These are phyloP conservation scores for Colletotrichum sp. DNA, from an alignment of 2,329 filamentous ascomycete species.

Conservation along the genomic window DNA sequence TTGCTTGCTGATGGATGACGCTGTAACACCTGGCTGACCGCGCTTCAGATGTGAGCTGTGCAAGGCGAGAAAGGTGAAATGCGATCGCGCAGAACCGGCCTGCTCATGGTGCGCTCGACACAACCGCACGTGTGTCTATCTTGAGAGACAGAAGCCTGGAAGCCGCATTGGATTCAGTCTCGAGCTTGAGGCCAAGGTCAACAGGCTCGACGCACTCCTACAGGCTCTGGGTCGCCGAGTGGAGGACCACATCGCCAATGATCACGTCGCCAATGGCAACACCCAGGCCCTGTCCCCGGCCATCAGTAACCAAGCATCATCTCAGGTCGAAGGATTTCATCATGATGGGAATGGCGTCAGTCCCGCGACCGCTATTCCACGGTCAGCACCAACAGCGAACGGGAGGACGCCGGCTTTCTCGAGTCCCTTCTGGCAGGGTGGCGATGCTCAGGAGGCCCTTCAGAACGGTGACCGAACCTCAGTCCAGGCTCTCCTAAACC, in stretches of 20 bases:
- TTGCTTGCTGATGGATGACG: not conserved
- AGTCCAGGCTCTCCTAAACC: slow-evolving; percentile 23
- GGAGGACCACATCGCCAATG: slow-evolving; percentile 44
- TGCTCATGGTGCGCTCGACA: slow-evolving; percentile 76
- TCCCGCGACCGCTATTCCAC: slow-evolving; percentile 21
- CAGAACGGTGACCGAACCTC: slow-evolving; percentile 23
- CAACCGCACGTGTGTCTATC: slow-evolving; percentile 70
- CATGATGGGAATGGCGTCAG: slow-evolving; percentile 25
- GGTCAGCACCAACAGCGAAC: slow-evolving; percentile 26
- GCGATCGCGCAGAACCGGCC: slow-evolving; percentile 60
- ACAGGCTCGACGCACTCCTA: slow-evolving; percentile 53
- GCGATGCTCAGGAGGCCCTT: slow-evolving; percentile 33
- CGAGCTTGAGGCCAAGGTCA: slow-evolving; percentile 62
- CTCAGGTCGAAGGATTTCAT: slow-evolving; percentile 31
- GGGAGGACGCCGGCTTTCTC: slow-evolving; percentile 47
- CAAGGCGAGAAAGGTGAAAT: slow-evolving; percentile 51
- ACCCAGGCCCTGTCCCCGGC: slow-evolving; percentile 35
- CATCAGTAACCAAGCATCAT: slow-evolving; percentile 37
- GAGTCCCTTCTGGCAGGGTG: slow-evolving; percentile 31
- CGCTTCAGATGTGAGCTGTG: slow-evolving; percentile 45
- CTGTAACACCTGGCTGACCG: not conserved
- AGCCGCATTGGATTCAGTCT: slow-evolving; percentile 65
- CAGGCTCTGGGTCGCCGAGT: slow-evolving; percentile 46
- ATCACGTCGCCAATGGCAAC: slow-evolving; percentile 28
- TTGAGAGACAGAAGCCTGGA: slow-evolving; percentile 73